Base-by-base conservation (phyloP, 2,329 filamentous ascomycete genomes). In the Plectosphaerella plurivora region DNA sequence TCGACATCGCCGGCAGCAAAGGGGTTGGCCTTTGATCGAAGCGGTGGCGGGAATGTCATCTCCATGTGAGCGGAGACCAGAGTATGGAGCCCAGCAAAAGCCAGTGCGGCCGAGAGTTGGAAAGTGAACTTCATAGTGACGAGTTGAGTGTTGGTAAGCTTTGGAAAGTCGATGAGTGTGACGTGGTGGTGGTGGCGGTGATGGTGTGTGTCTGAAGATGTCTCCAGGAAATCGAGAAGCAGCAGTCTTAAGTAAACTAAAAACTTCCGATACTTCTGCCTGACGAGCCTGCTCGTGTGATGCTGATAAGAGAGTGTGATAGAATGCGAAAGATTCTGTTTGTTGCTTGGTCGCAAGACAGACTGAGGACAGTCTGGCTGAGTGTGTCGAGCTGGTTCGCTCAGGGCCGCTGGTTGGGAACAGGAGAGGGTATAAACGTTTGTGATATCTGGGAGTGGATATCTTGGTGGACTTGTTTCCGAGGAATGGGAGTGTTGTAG, bases 11-110 rank as follows among this genome's bases (percentile, higher is more conserved):
- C 69, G 44, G 63, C 61, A 54, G 64, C 61, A 61, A 74, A 68
- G 47, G 74, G 70, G 70, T 82, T 82, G 66, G 65, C 67, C 68
- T 78, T 79, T 61, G 77, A 80, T 51, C 70, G 70, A 60, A 84
- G 70, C 7, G 81, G 80, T 14, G 76, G 58, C 10, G 81, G 81
- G 56, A 67, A 68, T 45, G 62, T 69, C 74, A 83, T 78, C 63
- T 80, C 73, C 76, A 84, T 83, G 67, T 83, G 79, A 54, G 76
- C 81, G 51, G 73, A 66, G 56, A 71, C 73, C 49, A 75, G 65
- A 57, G 73, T 35, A 9, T 42, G 28, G 11, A 42, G 24, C 11
- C 15, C 69, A 50, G 67, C 63, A 51, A 73, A 58, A 61, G 74
- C 70, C 59, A 78, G 57, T 60, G 74, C 60, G 58, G 70, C 62